These are phyloP conservation scores for Aspergillus oerlinghausenensis DNA, from an alignment of 2,329 filamentous ascomycete species.

Conservation along the genomic window DNA sequence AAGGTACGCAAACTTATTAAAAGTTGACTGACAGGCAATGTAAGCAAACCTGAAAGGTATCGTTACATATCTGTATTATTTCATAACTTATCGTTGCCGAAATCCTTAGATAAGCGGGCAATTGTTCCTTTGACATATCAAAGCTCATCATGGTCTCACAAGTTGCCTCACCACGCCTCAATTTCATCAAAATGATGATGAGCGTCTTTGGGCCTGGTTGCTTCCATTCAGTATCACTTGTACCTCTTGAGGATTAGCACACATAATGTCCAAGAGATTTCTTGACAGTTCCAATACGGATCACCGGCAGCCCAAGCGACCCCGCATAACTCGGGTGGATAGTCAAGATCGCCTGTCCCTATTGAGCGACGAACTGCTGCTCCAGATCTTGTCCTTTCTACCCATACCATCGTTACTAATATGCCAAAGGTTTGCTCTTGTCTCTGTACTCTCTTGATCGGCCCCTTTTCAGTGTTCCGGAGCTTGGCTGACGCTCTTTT, in stretches of 20 bases:
- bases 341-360: slow-evolving; percentile 60
- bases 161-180: background rate
- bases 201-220: slow-evolving; percentile 1
- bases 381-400: slow-evolving; percentile 79
- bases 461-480: background rate
- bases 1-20: too few species aligned
- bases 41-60: background rate
- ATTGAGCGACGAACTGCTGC: slow-evolving; percentile 80
- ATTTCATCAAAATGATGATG: background rate
- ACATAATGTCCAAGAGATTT: slow-evolving; percentile 33
- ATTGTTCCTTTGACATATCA: background rate
- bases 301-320: slow-evolving; percentile 42
- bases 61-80: background rate
- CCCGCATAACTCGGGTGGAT: slow-evolving; percentile 23
- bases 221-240: background rate
- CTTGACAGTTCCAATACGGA: slow-evolving; percentile 13
- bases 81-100: background rate
- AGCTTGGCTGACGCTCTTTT: background rate
- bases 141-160: background rate
- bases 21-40: too few species aligned
- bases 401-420: slow-evolving; percentile 63
- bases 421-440: slow-evolving; percentile 51
- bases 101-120: slow-evolving; percentile 5
- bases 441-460: background rate
- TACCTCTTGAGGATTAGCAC: background rate